Conservation (phyloP, 441 rosid species). For the Adansonia rubrostipa region DNA sequence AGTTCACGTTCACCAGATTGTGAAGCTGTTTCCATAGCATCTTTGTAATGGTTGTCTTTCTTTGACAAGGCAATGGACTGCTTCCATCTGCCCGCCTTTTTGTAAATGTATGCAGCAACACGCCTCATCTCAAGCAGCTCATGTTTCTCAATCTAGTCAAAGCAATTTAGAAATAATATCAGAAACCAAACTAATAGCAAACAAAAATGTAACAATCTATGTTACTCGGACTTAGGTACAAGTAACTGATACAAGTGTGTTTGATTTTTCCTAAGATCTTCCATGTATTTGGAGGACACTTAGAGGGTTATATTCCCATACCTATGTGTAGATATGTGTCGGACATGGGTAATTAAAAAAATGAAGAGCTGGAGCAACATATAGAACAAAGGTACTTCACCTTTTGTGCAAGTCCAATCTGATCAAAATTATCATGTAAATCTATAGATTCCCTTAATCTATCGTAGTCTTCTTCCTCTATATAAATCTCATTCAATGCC, state of each 20-base stretch:
- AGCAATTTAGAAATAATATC: conserved; percentile 15
- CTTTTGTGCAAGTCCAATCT: conserved; percentile 90
- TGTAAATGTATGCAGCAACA: conserved; percentile 97
- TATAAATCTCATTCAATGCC: conserved; percentile 87
- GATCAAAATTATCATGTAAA: conserved; percentile 86
- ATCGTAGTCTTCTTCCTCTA: conserved; percentile 95
- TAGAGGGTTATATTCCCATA: too few species aligned
- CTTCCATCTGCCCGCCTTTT: conserved; percentile 99
- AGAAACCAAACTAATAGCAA: conserved; percentile 48
- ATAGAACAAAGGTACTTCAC: conserved; percentile 37
- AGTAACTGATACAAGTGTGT: too few species aligned
- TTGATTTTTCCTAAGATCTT: too few species aligned
- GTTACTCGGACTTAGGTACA: too few species aligned
- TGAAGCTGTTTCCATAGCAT: conserved; percentile 99
- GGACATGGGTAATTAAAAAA: too few species aligned
- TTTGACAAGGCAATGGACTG: conserved; percentile 96
- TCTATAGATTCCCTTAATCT: conserved; percentile 92
- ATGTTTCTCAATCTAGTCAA: conserved; percentile 86
- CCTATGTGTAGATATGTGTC: too few species aligned
- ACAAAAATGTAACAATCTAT: neutral
- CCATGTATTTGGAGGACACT: too few species aligned
- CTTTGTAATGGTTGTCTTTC: conserved; percentile 92
- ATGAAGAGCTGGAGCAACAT: too few species aligned
- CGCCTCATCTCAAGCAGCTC: conserved; percentile 99
- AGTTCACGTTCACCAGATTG: conserved; percentile 98